Conservation (phyloP, 768 basidiomycete genomes). For the Tricholoma sp. region DNA sequence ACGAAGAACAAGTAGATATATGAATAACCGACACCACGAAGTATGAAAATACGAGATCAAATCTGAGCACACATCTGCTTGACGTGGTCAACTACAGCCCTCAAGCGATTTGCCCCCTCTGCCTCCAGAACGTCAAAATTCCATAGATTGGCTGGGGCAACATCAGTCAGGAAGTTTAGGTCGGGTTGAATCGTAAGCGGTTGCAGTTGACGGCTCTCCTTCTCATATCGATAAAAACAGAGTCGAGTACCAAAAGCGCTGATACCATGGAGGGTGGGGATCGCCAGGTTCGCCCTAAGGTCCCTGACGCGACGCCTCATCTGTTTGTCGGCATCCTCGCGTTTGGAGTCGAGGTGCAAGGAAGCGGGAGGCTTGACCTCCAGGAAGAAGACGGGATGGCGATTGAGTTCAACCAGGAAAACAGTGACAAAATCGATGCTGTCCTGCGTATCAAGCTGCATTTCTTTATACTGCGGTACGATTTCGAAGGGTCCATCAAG, state of each 20-base stretch:
- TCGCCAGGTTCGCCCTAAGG: slow-evolving; percentile 17
- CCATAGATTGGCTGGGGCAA: slow-evolving; percentile 28
- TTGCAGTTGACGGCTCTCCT: slow-evolving; percentile 6
- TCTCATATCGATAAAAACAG: slow-evolving; percentile 22
- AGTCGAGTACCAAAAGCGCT: slow-evolving; percentile 28
- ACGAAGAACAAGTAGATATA: too few species aligned
- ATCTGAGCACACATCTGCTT: neutral
- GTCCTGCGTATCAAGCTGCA: slow-evolving; percentile 7
- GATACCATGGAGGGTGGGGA: slow-evolving; percentile 22
- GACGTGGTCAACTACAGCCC: slow-evolving; percentile 15
- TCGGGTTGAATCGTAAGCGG: slow-evolving; percentile 11
- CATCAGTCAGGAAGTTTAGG: slow-evolving; percentile 13
- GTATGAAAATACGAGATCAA: too few species aligned
- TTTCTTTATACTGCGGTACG: slow-evolving; percentile 18
- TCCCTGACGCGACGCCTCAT: slow-evolving; percentile 22
- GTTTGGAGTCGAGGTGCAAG: slow-evolving; percentile 17
- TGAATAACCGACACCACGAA: too few species aligned
- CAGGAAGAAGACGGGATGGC: slow-evolving; percentile 26
- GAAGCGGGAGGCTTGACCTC: slow-evolving; percentile 20
- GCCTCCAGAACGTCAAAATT: slow-evolving; percentile 29
- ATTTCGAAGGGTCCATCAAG: slow-evolving; percentile 27
- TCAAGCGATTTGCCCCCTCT: slow-evolving; percentile 24
- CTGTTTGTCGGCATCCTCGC: slow-evolving; percentile 22
- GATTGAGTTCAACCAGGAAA: slow-evolving; percentile 21
- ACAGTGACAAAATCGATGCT: slow-evolving; percentile 1